phyloP scores from a whole-genome alignment of 306 rosid species.

The Dicorynia guianensis region DNA sequence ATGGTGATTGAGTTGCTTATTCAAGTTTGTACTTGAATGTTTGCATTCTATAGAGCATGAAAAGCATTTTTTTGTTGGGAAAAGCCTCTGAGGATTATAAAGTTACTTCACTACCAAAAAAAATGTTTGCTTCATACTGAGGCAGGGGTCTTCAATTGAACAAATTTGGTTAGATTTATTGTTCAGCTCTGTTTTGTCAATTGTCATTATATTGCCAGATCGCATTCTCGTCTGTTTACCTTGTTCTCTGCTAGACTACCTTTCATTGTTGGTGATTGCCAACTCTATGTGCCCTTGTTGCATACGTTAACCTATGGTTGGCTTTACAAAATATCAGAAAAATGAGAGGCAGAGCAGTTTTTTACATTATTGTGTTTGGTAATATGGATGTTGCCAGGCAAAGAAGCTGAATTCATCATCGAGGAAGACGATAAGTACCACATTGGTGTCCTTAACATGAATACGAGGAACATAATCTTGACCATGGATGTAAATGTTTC shows the following conservation, averaged over 20 bases:
- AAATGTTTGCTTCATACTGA: not conserved
- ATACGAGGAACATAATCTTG: constrained; percentile 54
- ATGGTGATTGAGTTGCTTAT: constrained; percentile 44
- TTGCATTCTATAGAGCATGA: no score
- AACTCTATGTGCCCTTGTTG: not conserved
- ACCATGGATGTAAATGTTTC: constrained; percentile 55
- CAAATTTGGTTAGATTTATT: not conserved
- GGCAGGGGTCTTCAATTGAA: not conserved
- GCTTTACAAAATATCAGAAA: not conserved
- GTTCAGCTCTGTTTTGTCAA: no score
- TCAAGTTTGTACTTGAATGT: not conserved
- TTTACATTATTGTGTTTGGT: not conserved
- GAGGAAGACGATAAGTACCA: constrained; percentile 70
- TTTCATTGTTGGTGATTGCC: not conserved
- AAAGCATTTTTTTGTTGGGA: no score
- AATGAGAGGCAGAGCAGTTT: not conserved
- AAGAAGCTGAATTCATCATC: constrained; percentile 56
- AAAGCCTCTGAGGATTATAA: not conserved
- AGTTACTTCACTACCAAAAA: not conserved
- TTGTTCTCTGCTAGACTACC: not conserved
- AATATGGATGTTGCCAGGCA: constrained; percentile 46
- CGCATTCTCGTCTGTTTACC: not conserved
- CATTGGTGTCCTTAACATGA: constrained; percentile 63
- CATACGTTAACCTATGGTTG: not conserved
- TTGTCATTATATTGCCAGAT: not conserved